phyloP scores from a whole-genome alignment of 2,329 filamentous ascomycete species.

The Kalmusia sp. region DNA sequence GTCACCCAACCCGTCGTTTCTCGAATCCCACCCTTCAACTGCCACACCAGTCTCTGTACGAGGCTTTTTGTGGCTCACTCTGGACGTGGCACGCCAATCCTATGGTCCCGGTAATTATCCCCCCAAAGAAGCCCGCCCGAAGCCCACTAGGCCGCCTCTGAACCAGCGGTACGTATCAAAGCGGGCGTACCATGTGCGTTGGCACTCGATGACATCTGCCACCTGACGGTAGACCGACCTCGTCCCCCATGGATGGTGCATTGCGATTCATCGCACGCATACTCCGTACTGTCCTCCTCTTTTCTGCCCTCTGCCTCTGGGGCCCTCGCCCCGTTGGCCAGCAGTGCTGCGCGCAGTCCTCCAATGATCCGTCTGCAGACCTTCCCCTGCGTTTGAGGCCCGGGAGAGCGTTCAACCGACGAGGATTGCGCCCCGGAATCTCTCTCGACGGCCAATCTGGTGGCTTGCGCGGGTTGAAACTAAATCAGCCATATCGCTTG shows the following conservation, averaged over 20 bases:
- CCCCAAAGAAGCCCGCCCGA: slow-evolving; percentile 20
- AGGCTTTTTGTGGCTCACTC: slow-evolving; percentile 23
- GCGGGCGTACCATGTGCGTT: slow-evolving; percentile 34
- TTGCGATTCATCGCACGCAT: no score
- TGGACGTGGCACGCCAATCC: slow-evolving; percentile 16
- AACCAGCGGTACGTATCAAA: slow-evolving; percentile 22
- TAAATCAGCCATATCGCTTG: slow-evolving; percentile 43
- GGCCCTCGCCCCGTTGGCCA: no score
- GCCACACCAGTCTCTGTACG: slow-evolving; percentile 30
- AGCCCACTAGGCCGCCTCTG: slow-evolving; percentile 22
- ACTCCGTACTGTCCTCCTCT: background rate
- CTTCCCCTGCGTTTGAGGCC: slow-evolving; percentile 39
- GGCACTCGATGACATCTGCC: slow-evolving; percentile 41
- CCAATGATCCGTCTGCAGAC: slow-evolving; percentile 26
- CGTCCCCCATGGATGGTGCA: background rate
- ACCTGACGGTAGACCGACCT: slow-evolving; percentile 9
- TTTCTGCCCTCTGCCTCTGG: slow-evolving; percentile 18
- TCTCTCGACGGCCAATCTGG: slow-evolving; percentile 36
- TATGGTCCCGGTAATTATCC: slow-evolving; percentile 35
- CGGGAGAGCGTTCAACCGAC: slow-evolving; percentile 10
- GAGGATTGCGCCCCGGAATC: slow-evolving; percentile 28
- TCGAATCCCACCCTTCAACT: slow-evolving; percentile 32
- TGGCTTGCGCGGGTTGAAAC: slow-evolving; percentile 17
- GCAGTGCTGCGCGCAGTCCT: slow-evolving; percentile 18
- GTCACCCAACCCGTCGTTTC: slow-evolving; percentile 42